Percentiles rank a stretch among this genome's conserved stretches.
Conservation (phyloP, 1,139 yeast species). For the Geotrichum fermentans region DNA sequence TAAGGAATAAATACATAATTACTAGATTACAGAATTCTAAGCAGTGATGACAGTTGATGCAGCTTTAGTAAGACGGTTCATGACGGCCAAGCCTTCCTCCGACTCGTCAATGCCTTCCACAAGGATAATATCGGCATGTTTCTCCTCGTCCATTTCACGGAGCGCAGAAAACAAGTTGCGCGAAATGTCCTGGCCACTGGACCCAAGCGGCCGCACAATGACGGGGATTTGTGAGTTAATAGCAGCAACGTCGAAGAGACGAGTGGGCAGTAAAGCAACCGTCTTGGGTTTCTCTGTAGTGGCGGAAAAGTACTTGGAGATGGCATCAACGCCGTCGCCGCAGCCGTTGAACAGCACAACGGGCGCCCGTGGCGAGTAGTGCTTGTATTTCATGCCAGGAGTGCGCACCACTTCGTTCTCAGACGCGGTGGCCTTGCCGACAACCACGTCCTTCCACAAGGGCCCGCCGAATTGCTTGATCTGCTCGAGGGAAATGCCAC, state of each 20-base stretch:
- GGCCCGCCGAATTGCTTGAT: slow-evolving; percentile 60
- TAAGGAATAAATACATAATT: background rate
- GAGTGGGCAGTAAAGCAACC: slow-evolving; percentile 48
- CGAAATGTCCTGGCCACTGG: slow-evolving; percentile 59
- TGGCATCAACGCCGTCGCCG: slow-evolving; percentile 43
- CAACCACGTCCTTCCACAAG: slow-evolving; percentile 55
- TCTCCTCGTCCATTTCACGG: slow-evolving; percentile 64
- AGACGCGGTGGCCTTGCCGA: slow-evolving; percentile 64
- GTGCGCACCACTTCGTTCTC: slow-evolving; percentile 71
- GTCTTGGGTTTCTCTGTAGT: slow-evolving; percentile 26
- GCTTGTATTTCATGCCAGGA: slow-evolving; percentile 97
- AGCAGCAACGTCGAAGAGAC: slow-evolving; percentile 19
- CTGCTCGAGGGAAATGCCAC: slow-evolving; percentile 82
- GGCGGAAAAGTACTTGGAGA: slow-evolving; percentile 22
- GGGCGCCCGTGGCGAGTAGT: slow-evolving; percentile 84
- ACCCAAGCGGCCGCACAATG: slow-evolving; percentile 43
- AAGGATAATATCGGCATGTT: slow-evolving; percentile 56
- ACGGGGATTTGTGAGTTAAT: slow-evolving; percentile 11
- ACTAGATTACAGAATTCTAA: background rate
- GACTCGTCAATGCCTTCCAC: slow-evolving; percentile 69
- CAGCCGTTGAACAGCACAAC: slow-evolving; percentile 64
- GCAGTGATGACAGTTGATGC: slow-evolving; percentile 46
- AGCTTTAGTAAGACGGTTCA: slow-evolving; percentile 87
- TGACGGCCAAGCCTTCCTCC: slow-evolving; percentile 85
- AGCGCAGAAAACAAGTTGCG: slow-evolving; percentile 65